These are phyloP conservation scores for Eucalyptus camaldulensis DNA, from an alignment of 345 rosid genomes.

Conservation along the genomic window DNA sequence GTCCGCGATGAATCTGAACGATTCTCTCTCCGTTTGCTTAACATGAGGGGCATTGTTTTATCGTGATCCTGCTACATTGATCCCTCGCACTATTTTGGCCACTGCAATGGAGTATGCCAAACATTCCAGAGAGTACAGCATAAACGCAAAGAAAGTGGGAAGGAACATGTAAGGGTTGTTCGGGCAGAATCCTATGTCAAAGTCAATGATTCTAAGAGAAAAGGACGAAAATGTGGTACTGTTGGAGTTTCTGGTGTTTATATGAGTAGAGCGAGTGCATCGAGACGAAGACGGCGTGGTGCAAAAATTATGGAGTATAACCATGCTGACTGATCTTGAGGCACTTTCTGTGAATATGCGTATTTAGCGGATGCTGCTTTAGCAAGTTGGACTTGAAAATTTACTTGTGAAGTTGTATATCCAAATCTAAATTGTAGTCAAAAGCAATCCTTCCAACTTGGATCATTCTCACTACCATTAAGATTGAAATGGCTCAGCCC, in stretches of 20 bases:
- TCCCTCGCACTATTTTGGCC: constrained; percentile 58
- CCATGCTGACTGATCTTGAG: background rate
- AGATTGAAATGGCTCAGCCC: too few relatives aligned
- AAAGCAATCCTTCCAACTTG: background rate
- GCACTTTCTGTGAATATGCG: background rate
- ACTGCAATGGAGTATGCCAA: constrained; percentile 22
- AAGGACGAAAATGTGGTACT: background rate
- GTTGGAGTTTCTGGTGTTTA: background rate
- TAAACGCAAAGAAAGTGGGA: constrained; percentile 5
- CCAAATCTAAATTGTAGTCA: background rate
- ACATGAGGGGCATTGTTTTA: constrained; percentile 55
- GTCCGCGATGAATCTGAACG: background rate
- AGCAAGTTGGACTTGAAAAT: background rate
- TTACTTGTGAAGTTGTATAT: background rate
- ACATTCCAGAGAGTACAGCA: constrained; percentile 2
- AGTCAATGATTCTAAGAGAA: constrained; percentile 2
- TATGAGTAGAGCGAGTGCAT: constrained; percentile 2
- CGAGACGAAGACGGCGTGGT: constrained; percentile 13
- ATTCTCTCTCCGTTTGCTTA: background rate
- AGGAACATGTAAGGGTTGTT: background rate
- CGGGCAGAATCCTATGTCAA: background rate
- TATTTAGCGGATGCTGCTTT: background rate
- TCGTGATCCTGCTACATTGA: constrained; percentile 52
- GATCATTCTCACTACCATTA: background rate
- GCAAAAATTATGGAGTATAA: constrained; percentile 15